These are phyloP conservation scores for Fusarium setosum DNA, from an alignment of 2,329 filamentous ascomycete species.

Conservation along the genomic window DNA sequence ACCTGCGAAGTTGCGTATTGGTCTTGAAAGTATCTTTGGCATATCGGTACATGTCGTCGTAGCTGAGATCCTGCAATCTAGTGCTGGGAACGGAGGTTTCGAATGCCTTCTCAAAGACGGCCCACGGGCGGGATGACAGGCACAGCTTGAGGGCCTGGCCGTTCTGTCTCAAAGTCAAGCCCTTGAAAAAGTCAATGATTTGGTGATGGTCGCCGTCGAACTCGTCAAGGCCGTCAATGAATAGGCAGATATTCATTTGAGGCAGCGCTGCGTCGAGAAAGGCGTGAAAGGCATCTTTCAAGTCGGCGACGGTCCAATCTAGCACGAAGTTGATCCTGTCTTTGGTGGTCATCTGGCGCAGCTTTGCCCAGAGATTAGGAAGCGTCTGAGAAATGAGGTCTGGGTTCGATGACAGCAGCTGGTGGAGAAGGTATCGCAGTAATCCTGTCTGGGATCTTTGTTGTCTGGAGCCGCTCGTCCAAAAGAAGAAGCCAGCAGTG, in stretches of 20 bases:
- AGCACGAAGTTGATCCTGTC: slow-evolving; percentile 44
- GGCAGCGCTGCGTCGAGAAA: slow-evolving; percentile 37
- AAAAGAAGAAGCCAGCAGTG: slow-evolving; percentile 58
- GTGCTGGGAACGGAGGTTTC: slow-evolving; percentile 39
- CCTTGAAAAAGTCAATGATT: slow-evolving; percentile 45
- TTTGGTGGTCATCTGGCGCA: slow-evolving; percentile 44
- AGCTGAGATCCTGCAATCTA: slow-evolving; percentile 41
- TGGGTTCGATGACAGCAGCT: slow-evolving; percentile 44
- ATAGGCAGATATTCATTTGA: slow-evolving; percentile 40
- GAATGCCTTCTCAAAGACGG: slow-evolving; percentile 42
- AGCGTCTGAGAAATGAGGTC: slow-evolving; percentile 41
- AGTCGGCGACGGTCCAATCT: slow-evolving; percentile 46
- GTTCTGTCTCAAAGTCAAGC: slow-evolving; percentile 25
- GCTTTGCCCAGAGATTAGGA: slow-evolving; percentile 43
- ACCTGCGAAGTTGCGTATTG: slow-evolving; percentile 17
- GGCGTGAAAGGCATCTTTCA: slow-evolving; percentile 39
- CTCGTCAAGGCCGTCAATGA: slow-evolving; percentile 50
- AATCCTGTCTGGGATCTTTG: slow-evolving; percentile 52
- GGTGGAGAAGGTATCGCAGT: slow-evolving; percentile 50
- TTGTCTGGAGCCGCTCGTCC: slow-evolving; percentile 53
- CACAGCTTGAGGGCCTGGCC: slow-evolving; percentile 45
- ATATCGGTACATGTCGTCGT: slow-evolving; percentile 44
- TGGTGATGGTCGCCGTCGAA: slow-evolving; percentile 46
- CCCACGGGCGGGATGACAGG: slow-evolving; percentile 48
- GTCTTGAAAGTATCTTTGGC: slow-evolving; percentile 31